Conservation (phyloP, 108 stramenopile species). For the Cyclotella atomus region DNA sequence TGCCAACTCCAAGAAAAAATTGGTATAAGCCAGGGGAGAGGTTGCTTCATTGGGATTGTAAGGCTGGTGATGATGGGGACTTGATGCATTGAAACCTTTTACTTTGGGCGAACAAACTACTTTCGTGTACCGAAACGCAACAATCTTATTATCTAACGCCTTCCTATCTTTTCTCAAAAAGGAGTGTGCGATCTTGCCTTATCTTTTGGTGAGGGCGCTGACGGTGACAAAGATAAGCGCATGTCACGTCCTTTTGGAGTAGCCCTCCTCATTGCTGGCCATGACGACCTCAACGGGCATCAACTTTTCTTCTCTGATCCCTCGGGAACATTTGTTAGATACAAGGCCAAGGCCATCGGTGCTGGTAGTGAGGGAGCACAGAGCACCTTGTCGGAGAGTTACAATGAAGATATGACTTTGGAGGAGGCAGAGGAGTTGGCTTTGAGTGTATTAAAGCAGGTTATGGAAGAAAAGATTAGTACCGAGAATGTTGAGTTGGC, state of each 20-base stretch:
- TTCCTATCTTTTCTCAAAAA: slow-evolving; percentile 18
- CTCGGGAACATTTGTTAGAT: slow-evolving; percentile 96
- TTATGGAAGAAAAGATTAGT: slow-evolving; percentile 99
- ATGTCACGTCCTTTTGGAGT: slow-evolving; percentile 99
- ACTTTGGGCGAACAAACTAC: neutral
- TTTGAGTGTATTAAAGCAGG: slow-evolving; percentile 93
- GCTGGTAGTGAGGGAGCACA: slow-evolving; percentile 98
- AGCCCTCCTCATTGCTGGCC: slow-evolving; percentile 96
- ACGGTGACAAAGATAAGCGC: slow-evolving; percentile 91
- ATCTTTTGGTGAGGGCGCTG: slow-evolving; percentile 95
- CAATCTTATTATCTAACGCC: neutral
- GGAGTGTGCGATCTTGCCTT: slow-evolving; percentile 98
- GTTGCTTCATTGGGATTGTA: no score
- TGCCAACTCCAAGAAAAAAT: no score
- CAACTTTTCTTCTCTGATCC: slow-evolving; percentile 99
- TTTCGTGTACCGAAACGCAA: neutral
- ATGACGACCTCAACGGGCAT: slow-evolving; percentile 91
- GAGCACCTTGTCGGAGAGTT: slow-evolving; percentile 93
- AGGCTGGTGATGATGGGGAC: no score
- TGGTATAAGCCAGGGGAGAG: no score
- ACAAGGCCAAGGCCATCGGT: slow-evolving; percentile 99
- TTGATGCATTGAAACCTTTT: no score
- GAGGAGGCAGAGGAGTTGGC: slow-evolving; percentile 95
- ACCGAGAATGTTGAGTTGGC: slow-evolving; percentile 97
- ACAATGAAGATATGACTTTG: slow-evolving; percentile 92